A percentile compares a stretch with the other conserved stretches of the same genome.
Conservation (phyloP, 768 basidiomycete species). For the Tubosaeta sp. region DNA sequence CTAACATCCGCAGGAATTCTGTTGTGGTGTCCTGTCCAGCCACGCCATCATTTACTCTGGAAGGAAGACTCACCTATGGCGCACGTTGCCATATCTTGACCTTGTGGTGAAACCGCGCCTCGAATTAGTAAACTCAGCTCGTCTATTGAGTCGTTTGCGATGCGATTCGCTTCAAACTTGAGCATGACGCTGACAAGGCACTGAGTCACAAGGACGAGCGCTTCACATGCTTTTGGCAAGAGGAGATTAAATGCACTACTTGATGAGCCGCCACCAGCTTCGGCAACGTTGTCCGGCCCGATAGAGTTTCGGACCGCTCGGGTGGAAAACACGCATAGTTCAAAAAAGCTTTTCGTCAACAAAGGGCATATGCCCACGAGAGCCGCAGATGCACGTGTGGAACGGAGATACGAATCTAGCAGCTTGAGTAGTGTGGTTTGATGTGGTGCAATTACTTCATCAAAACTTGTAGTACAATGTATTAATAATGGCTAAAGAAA, state of each 20-base stretch:
- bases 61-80: slow-evolving; percentile 49
- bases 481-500: slow-evolving; percentile 2
- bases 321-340: slow-evolving; percentile 56
- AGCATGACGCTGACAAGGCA: slow-evolving; percentile 65
- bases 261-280: slow-evolving; percentile 1
- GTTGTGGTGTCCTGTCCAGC: slow-evolving; percentile 34
- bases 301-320: slow-evolving; percentile 48
- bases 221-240: slow-evolving; percentile 77
- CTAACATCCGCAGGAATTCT: slow-evolving; percentile 75
- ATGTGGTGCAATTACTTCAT: slow-evolving; percentile 75
- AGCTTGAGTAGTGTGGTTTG: slow-evolving; percentile 88
- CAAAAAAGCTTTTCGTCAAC: slow-evolving; percentile 57
- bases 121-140: slow-evolving; percentile 40
- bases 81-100: slow-evolving; percentile 47
- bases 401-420: slow-evolving; percentile 78
- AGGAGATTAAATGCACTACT: slow-evolving; percentile 55
- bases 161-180: slow-evolving; percentile 33
- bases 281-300: slow-evolving; percentile 20
- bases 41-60: not conserved
- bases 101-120: slow-evolving; percentile 36
- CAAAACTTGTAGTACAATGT: slow-evolving; percentile 39
- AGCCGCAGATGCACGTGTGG: slow-evolving; percentile 35
- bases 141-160: slow-evolving; percentile 2
- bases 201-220: slow-evolving; percentile 72
- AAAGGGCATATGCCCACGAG: slow-evolving; percentile 50